These are phyloP conservation scores for Prunus mira DNA, from an alignment of 306 rosid species.

Conservation along the genomic window DNA sequence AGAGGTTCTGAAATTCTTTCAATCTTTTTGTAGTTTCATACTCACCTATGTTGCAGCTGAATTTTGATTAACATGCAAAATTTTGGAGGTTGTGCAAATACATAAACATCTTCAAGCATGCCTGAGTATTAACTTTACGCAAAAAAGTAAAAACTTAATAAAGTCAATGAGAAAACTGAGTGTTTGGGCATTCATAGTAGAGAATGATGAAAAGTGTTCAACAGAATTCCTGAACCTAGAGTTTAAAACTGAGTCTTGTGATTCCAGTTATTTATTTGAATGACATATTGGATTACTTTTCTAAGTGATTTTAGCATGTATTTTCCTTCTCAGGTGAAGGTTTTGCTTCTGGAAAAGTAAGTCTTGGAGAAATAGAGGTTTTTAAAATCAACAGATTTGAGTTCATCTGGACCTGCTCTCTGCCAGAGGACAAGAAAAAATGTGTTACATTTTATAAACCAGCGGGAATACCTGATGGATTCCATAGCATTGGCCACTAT, in stretches of 20 bases:
- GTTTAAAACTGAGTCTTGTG: neutral
- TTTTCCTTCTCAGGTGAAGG: slow-evolving; percentile 49
- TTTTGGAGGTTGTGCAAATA: neutral
- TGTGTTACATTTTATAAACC: slow-evolving; percentile 66
- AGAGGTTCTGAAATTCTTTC: neutral
- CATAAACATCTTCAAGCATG: neutral
- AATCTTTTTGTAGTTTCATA: neutral
- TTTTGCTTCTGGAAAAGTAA: slow-evolving; percentile 71
- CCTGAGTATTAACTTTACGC: neutral
- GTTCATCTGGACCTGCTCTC: slow-evolving; percentile 55
- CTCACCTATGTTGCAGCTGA: neutral
- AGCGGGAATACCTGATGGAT: slow-evolving; percentile 63
- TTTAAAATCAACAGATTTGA: slow-evolving; percentile 51
- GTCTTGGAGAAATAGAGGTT: slow-evolving; percentile 77
- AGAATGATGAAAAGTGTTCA: neutral
- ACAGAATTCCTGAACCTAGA: neutral
- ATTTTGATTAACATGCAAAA: neutral
- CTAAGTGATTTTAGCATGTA: neutral
- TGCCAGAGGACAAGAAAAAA: slow-evolving; percentile 34
- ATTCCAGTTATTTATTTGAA: neutral
- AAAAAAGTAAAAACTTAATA: neutral
- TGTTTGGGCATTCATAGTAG: neutral
- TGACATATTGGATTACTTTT: neutral
- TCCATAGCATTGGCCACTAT: slow-evolving; percentile 71
- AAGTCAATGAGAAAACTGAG: neutral